Base-by-base conservation (phyloP, 345 rosid species). In the Moricandia arvensis region DNA sequence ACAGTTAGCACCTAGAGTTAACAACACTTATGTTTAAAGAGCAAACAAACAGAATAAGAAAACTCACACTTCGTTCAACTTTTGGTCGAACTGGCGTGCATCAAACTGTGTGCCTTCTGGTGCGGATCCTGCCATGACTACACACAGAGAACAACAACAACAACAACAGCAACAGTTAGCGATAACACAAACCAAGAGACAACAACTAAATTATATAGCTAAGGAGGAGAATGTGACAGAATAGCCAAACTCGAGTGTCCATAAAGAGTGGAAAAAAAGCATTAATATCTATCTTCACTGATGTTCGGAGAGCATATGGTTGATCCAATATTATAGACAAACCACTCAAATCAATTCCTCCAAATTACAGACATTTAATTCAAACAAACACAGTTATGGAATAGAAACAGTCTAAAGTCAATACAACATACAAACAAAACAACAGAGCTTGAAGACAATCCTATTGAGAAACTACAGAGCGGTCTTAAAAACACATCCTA, bases 41-140 rank as follows among this genome's bases (percentile, higher is more conserved):
- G 24, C 24, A 45, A 45, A 9, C 3, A 45, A 45, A 15, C 4
- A n/a, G 53, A 47, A 6, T n/a, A n/a, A 47, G 54, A 47, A 43
- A 47, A 47, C 54, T 47, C 54, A 47, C 24, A 21, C 54, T 5
- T 47, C 54, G 54, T 47, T 47, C 8, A 47, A 15, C 54, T 47
- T 47, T 7, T 47, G 54, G 54, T 47, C 54, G 54, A 47, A 47
- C 54, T 47, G 54, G 5, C 54, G 54, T 6, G 54, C 54, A 47
- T 47, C 54, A n/a, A 47, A 47, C 54, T 47, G 54, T n/a, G 54
- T n/a, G 54, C 54, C 54, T 47, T 47, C 54, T n/a, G 54, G 54
- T 47, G 54, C 54, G 3, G 54, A 47, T 47, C 54, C 54, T 47
- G 54, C 54, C 54, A 47, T 47, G 54, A 47, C 18, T 47, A 47